A percentile compares a stretch with the other conserved stretches of the same genome.
Evolutionary conservation across 164 flowering plant genomes (phyloP).

Genomic region (Chloranthus sessilifolius): DNA sequence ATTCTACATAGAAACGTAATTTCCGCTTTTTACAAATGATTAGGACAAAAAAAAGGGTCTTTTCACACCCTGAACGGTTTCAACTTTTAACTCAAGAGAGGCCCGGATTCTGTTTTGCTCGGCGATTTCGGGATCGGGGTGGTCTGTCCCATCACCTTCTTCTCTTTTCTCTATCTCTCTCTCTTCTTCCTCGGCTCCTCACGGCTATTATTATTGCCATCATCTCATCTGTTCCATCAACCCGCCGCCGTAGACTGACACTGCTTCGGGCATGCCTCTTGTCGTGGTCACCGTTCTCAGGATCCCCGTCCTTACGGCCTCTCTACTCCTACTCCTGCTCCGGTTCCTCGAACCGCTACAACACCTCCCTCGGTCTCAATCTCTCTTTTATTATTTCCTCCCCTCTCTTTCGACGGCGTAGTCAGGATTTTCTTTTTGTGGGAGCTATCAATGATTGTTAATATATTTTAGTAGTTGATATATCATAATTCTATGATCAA

Average conservation of each 20-base stretch:
- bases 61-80: constrained; percentile 47
- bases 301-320: constrained; percentile 44
- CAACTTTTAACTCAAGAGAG: constrained; percentile 67
- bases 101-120: constrained; percentile 81
- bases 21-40: too few species aligned
- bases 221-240: constrained; percentile 38
- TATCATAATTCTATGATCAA: too few species aligned
- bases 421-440: too few species aligned
- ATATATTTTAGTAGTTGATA: too few species aligned
- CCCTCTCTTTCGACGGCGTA: constrained; percentile 22
- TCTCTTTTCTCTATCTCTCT: constrained; percentile 55
- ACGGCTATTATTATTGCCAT: too few species aligned
- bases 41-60: too few species aligned
- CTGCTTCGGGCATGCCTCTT: constrained; percentile 68
- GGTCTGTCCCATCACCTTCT: constrained; percentile 90
- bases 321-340: constrained; percentile 67
- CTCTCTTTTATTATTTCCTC: constrained; percentile 68
- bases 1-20: too few species aligned
- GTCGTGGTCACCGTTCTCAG: constrained; percentile 53
- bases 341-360: constrained; percentile 65
- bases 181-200: constrained; percentile 69
- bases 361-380: constrained; percentile 68
- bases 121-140: constrained; percentile 96
- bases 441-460: too few species aligned
- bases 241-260: constrained; percentile 58